Conservation (phyloP, 306 rosid genomes). For the Nissolia schottii region DNA sequence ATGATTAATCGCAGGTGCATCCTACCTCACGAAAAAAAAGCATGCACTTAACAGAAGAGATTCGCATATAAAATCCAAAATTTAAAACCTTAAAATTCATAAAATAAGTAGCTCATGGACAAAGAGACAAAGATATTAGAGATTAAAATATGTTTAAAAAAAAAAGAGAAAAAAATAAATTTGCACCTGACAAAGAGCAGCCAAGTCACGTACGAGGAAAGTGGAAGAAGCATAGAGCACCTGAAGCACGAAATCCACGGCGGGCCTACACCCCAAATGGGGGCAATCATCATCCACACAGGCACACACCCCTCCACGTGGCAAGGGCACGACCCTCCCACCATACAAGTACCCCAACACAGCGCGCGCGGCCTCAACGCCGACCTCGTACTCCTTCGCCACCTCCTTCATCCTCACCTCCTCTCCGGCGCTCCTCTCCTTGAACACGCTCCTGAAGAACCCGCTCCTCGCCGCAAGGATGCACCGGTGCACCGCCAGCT, state of each 20-base stretch:
- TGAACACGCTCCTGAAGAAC: constrained; percentile 39
- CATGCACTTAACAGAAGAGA: too few species aligned
- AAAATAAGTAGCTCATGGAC: too few species aligned
- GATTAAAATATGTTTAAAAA: background rate
- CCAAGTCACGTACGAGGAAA: constrained; percentile 43
- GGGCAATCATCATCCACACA: constrained; percentile 57
- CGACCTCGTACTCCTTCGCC: constrained; percentile 48
- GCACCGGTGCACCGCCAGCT: constrained; percentile 52
- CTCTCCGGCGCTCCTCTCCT: background rate
- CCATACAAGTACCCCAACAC: constrained; percentile 55
- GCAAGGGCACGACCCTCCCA: constrained; percentile 35
- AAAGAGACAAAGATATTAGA: too few species aligned
- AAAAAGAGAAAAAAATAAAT: background rate
- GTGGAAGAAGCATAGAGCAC: constrained; percentile 42
- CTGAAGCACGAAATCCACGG: constrained; percentile 50
- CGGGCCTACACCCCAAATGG: constrained; percentile 53
- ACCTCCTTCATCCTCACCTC: constrained; percentile 41
- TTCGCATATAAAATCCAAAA: too few species aligned
- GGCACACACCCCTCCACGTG: constrained; percentile 24
- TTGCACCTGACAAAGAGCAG: constrained; percentile 44
- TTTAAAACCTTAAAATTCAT: too few species aligned
- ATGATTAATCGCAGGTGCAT: too few species aligned
- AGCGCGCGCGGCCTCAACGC: constrained; percentile 31
- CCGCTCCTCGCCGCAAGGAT: constrained; percentile 45
- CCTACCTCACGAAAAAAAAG: too few species aligned